Evolutionary conservation across 108 stramenopile genomes (phyloP), one percentile per base, ranked within the genome.

Genomic region (Cyclotella distinguenda): DNA sequence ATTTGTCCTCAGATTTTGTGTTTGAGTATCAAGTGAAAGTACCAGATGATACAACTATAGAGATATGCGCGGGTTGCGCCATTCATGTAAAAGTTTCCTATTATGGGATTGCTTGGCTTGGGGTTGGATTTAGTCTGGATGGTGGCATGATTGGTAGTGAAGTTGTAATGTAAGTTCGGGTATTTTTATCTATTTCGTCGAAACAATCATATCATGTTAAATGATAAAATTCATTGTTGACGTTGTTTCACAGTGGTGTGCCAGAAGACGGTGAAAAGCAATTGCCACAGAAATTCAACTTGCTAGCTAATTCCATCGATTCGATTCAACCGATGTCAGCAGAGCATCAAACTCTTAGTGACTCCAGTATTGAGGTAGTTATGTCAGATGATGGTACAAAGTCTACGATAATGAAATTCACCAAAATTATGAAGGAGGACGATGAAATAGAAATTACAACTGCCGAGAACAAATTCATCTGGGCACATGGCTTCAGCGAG

Each of bases 301-400:
- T 89, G 42, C 54, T 26, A 13, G 60, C 55, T 5, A 44, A 54
- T 23, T 19, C 18, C 27, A 3, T 47, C 5, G 23, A 54, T 36
- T 72, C 54, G 6, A 77, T 84, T 19, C 27, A 26, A 7, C 80
- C 62, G n/a, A 49, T 84, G 43, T 40, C 58, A 16, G 64, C 48
- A 0, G 52, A 54, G 1, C 31, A 66, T 25, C 88, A 90, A 67
- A 90, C 88, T 21, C 54, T 90, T 34, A 72, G 72, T 9, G 62
- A 84, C 35, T 62, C 82, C 10, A 68, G 53, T 31, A 64, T 85
- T 26, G 26, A 30, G 10, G 78, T 86, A 68, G 66, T 59, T 0
- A 40, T 44, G 26, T 84, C 86, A 11, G 4, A 19, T 8, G 18
- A 55, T 36, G 54, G 18, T 3, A 10, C 22, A 6, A 55, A 55